Base-by-base conservation (phyloP, 129 eudicot species). In the Apium graveolens region DNA sequence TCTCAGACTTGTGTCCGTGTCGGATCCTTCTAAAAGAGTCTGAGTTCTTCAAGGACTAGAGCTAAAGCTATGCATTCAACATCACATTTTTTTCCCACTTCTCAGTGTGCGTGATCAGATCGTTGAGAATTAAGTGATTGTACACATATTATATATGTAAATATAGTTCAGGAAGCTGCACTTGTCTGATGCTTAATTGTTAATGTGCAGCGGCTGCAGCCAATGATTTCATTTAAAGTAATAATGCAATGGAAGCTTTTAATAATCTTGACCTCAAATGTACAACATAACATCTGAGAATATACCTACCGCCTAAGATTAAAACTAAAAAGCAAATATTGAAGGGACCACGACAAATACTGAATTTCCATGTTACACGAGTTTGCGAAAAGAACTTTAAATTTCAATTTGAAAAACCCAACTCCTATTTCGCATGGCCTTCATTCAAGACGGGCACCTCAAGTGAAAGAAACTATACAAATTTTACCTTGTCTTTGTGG, bases 401-500 rank as follows among this genome's bases (percentile, higher is more conserved):
- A 5, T 57, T 57, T 57, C 31, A 57, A 53, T 8, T n/a, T n/a
- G 8, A 57, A 10, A 57, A 57, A 24, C 29, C 31, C 27, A 24
- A 57, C 66, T 57, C 66, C n/a, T 9, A 20, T 24, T 57, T 57
- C n/a, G 27, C 66, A 57, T 57, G 63, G 41, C 3, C 12, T 34
- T 69, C 20, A 35, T 9, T 17, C 39, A 27, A 11, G 57, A 42
- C 8, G 1, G 17, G 10, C 11, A 60, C 68, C 32, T 60, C 16
- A 57, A 57, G 14, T n/a, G 16, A n/a, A 57, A 57, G 16, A n/a
- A 57, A 57, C 29, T 1, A 73, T 1, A n/a, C 57, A 2, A n/a
- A 26, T 12, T 73, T 80, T 81, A 96, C 97, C 97, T 96, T 96
- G 70, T 96, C 97, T 81, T 82, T 96, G 80, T 96, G 99, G 35